Base-by-base conservation (phyloP, 441 rosid genomes). In the Oxalis stricta region DNA sequence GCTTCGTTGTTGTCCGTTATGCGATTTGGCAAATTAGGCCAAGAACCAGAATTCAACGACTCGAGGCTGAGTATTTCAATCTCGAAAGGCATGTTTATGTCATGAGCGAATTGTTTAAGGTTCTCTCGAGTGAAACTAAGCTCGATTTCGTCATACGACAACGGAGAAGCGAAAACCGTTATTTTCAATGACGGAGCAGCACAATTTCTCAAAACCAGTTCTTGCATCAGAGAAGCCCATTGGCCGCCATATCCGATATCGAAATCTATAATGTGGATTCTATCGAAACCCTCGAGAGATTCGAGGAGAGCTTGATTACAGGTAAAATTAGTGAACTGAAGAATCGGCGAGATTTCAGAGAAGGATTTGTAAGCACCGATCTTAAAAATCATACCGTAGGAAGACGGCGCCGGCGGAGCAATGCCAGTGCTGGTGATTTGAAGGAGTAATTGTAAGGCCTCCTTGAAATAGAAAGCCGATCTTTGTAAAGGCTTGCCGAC, bases 381-480 rank as follows among this genome's bases (percentile, higher is more conserved):
- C 48, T 73, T 68, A 42, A 62, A 70, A 29, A 81, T 68, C 18
- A 81, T 48, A 55, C 52, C 65, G 41, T 57, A 65, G 1, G 64
- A 39, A 10, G 76, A 49, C 36, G 64, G 41, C 34, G 66, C 37
- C 18, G 58, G 35, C 28, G 65, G 22, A 11, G 31, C 34, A 4
- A 44, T 39, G 28, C 31, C 34, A 4, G 46, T 39, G 28, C 38
- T 44, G 41, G 42, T 62, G 62, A 39, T 56, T 46, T 66, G 77
- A 15, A 74, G 61, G 10, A 73, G 68, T 32, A 60, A 68, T 45
- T 62, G 72, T 49, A 88, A 69, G 60, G 95, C 95, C 56, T 88
- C 95, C 72, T 65, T 84, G 77, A 79, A 79, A 64, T 84, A 84
- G 42, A 72, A 79, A 53, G 86, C 87, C 54, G 83, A 79, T 70